phyloP scores from a whole-genome alignment of 2,329 filamentous ascomycete species.

The Calonectria crousiana region DNA sequence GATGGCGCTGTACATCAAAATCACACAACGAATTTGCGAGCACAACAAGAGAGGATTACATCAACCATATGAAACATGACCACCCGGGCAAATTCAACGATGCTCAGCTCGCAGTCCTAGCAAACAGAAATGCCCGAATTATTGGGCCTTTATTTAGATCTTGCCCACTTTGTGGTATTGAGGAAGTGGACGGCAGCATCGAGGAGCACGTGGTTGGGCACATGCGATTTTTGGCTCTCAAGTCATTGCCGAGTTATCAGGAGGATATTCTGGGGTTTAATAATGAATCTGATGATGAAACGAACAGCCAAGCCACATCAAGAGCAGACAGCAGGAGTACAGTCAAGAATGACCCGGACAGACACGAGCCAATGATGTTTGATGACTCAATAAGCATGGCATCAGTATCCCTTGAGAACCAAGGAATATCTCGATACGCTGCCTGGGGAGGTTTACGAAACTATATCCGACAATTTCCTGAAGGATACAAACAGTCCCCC shows the following conservation, averaged over 20 bases:
- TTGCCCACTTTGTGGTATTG: not conserved
- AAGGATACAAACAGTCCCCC: not conserved
- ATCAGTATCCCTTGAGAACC: rapidly evolving
- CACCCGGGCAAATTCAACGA: not conserved
- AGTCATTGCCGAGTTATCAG: not conserved
- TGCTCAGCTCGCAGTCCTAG: not conserved
- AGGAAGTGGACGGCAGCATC: not conserved
- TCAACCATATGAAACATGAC: not conserved
- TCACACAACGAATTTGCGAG: not conserved
- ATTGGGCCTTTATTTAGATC: not conserved
- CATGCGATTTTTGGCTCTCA: not conserved
- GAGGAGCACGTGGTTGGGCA: not conserved
- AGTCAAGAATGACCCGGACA: not conserved
- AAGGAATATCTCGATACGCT: not conserved
- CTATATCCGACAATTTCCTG: not conserved
- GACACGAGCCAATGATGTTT: not conserved
- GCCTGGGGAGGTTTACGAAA: not conserved
- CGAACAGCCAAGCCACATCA: not conserved
- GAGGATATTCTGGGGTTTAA: not conserved
- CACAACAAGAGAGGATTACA: not conserved
- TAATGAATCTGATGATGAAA: not conserved
- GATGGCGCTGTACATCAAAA: not conserved
- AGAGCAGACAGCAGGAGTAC: not conserved
- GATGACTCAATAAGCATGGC: not conserved
- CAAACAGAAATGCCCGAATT: not conserved